Percentiles rank a stretch among this genome's conserved stretches.
Evolutionary conservation across 1,139 yeast species (phyloP).

Genomic region (Diutina rugosa): DNA sequence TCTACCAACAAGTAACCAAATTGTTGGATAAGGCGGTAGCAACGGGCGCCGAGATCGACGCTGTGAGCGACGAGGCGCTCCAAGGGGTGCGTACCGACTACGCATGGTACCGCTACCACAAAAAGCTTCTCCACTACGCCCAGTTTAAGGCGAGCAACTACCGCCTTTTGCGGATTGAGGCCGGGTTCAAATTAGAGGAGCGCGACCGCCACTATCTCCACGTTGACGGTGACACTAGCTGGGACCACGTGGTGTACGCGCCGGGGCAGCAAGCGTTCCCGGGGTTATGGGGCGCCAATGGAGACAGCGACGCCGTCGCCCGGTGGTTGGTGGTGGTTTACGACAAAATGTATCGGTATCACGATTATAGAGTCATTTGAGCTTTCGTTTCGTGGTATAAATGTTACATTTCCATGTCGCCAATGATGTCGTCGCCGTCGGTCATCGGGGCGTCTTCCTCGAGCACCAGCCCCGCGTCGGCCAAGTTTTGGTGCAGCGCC

Average conservation of each 20-base stretch:
- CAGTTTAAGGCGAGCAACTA: not conserved
- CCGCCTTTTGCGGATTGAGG: not conserved
- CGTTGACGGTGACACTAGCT: not conserved
- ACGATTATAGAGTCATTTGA: not conserved
- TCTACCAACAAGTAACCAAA: slow-evolving; percentile 3
- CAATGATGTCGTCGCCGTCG: slow-evolving; percentile 19
- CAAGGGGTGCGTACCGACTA: not conserved
- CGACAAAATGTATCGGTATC: not conserved
- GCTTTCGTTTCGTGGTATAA: not conserved
- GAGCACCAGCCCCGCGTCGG: slow-evolving; percentile 10
- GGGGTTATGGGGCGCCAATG: not conserved
- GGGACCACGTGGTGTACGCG: not conserved
- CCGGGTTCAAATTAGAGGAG: not conserved
- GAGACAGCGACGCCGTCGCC: not conserved
- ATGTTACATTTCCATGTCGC: slow-evolving; percentile 19
- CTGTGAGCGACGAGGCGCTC: not conserved
- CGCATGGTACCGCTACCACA: not conserved
- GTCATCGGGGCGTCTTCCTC: slow-evolving; percentile 9
- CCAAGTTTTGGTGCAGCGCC: slow-evolving; percentile 4
- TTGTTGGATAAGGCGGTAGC: not conserved
- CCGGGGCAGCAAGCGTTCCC: not conserved
- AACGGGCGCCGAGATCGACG: not conserved
- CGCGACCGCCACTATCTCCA: not conserved
- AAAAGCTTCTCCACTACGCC: not conserved
- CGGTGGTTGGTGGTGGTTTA: slow-evolving; percentile 1